phyloP scores from a whole-genome alignment of 495 filamentous ascomycete species.

The Penicillium coprophilum region DNA sequence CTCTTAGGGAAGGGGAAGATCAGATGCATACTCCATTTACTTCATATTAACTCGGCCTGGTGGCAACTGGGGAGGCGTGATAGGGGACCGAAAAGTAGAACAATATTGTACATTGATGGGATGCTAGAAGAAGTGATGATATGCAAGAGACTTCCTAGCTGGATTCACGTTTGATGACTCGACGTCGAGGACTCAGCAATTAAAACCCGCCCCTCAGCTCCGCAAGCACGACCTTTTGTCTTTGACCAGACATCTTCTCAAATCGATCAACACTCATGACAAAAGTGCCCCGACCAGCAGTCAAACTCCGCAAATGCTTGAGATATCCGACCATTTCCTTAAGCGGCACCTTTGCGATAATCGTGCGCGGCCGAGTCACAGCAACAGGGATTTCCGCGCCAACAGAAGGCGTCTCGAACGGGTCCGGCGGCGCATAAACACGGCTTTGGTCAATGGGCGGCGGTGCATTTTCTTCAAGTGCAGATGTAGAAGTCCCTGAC shows the following conservation, averaged over 20 bases:
- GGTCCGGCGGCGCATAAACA: slow-evolving; percentile 83
- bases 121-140: slow-evolving; percentile 5
- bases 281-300: slow-evolving; percentile 84
- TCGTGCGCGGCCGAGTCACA: slow-evolving; percentile 53
- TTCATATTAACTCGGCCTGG: background rate
- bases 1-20: background rate
- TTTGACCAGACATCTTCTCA: slow-evolving; percentile 72
- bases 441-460: slow-evolving; percentile 61
- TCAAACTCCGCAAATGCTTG: slow-evolving; percentile 83
- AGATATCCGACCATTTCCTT: slow-evolving; percentile 98
- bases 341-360: slow-evolving; percentile 82
- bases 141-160: slow-evolving; percentile 7
- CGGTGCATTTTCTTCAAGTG: slow-evolving; percentile 25
- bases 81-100: background rate
- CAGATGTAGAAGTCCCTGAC: slow-evolving; percentile 12
- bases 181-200: slow-evolving; percentile 1
- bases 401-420: slow-evolving; percentile 60
- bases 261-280: slow-evolving; percentile 90
- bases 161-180: background rate
- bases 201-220: slow-evolving; percentile 47
- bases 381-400: slow-evolving; percentile 23
- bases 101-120: slow-evolving; percentile 11
- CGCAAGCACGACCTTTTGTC: slow-evolving; percentile 57
- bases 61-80: background rate
- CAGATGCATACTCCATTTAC: background rate